phyloP scores from a whole-genome alignment of 108 stramenopile species.

The Skeletonema grethae region DNA sequence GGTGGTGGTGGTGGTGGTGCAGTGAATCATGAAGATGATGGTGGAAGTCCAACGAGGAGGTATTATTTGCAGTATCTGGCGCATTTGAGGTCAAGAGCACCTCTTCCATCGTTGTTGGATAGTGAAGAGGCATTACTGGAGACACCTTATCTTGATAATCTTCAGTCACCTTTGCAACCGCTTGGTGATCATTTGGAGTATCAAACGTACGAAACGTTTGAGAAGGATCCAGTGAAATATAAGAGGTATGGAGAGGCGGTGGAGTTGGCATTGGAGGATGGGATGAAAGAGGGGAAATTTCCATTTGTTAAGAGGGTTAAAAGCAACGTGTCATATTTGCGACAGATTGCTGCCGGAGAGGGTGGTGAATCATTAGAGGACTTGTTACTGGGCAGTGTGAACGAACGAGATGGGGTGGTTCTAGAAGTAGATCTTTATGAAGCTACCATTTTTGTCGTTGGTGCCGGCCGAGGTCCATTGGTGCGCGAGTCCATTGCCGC shows the following conservation, averaged over 20 bases:
- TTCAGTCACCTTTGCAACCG: conserved; percentile 97
- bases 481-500: conserved; percentile 81
- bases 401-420: conserved; percentile 5
- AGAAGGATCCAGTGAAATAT: conserved; percentile 98
- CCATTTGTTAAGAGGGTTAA: conserved; percentile 7
- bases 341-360: neutral
- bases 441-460: conserved; percentile 90
- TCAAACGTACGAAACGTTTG: conserved; percentile 96
- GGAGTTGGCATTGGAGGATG: conserved; percentile 57
- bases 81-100: conserved; percentile 72
- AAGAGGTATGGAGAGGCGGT: conserved; percentile 87
- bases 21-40: neutral
- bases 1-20: neutral
- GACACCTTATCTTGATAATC: conserved; percentile 83
- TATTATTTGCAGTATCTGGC: conserved; percentile 90
- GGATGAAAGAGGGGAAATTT: conserved; percentile 21
- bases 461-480: conserved; percentile 97
- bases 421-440: conserved; percentile 23
- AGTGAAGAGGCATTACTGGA: conserved; percentile 78
- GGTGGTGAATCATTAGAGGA: conserved; percentile 8
- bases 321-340: neutral
- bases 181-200: conserved; percentile 97
- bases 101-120: conserved; percentile 50
- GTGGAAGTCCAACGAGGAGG: conserved; percentile 34
- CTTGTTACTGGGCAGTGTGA: conserved; percentile 8